phyloP scores from a whole-genome alignment of 192 early-diverging fungal species.

The Gigaspora rosea region DNA sequence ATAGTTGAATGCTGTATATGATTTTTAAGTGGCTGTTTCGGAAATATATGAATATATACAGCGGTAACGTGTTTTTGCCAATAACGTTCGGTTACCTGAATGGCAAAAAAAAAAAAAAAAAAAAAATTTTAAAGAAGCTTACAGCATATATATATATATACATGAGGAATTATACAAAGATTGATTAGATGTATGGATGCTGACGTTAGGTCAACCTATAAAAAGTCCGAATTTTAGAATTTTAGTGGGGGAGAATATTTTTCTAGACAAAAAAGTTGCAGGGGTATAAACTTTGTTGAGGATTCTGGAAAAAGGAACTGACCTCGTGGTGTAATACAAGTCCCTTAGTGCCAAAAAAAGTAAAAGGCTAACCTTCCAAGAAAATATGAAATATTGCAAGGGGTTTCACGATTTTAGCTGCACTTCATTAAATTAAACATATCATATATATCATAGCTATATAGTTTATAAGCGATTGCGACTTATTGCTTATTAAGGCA shows the following conservation, averaged over 20 bases:
- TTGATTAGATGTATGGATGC: background rate
- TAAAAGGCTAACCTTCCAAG: background rate
- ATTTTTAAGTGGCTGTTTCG: background rate
- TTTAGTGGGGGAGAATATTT: background rate
- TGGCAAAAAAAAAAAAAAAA: background rate
- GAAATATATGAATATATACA: background rate
- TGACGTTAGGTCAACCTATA: background rate
- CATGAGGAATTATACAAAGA: background rate
- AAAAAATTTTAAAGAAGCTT: background rate
- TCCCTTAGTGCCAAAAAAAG: background rate
- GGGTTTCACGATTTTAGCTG: too few species aligned
- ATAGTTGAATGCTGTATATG: background rate
- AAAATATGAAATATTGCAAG: too few species aligned
- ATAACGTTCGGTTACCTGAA: background rate
- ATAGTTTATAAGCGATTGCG: too few species aligned
- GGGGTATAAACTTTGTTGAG: background rate
- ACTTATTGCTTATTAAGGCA: too few species aligned
- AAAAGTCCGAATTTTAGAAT: background rate
- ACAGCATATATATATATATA: background rate
- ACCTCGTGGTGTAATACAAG: conserved; percentile 2
- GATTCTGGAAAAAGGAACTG: background rate
- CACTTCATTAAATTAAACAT: too few species aligned
- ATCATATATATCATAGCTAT: too few species aligned
- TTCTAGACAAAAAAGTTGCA: background rate
- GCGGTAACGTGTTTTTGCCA: background rate